These are phyloP conservation scores for Marsdenia floribunda DNA, from an alignment of 257 asterid species.

Conservation along the genomic window DNA sequence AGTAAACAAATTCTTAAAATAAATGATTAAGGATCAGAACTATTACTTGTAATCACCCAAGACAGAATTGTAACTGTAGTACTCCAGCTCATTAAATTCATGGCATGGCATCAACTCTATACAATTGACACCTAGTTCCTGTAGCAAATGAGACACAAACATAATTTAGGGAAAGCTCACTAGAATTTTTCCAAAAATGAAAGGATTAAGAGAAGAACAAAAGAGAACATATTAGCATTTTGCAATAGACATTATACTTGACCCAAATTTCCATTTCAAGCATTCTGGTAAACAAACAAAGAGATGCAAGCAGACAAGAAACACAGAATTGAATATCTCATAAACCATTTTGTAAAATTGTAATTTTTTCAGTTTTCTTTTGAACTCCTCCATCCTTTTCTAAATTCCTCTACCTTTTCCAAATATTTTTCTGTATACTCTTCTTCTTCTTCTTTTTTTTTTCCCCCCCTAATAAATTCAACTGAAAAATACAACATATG, in stretches of 20 bases:
- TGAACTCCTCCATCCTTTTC: background rate
- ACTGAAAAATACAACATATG: background rate
- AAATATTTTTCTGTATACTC: background rate
- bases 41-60: constrained; percentile 88
- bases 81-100: constrained; percentile 95
- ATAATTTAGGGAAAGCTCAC: background rate
- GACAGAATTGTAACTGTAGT: constrained; percentile 82
- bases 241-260: background rate
- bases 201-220: background rate
- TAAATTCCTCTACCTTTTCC: background rate
- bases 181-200: background rate
- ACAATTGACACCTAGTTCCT: constrained; percentile 97
- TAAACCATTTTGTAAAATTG: background rate
- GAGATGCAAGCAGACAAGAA: background rate
- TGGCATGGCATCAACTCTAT: constrained; percentile 99
- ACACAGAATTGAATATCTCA: background rate
- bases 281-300: background rate
- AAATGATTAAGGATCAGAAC: constrained; percentile 14
- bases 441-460: too few species aligned
- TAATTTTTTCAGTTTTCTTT: background rate
- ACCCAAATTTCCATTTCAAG: background rate
- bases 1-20: background rate
- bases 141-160: constrained; percentile 26
- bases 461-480: too few species aligned
- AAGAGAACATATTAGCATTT: background rate